Conservation (phyloP, 345 rosid species). For the Ricinus communis region DNA sequence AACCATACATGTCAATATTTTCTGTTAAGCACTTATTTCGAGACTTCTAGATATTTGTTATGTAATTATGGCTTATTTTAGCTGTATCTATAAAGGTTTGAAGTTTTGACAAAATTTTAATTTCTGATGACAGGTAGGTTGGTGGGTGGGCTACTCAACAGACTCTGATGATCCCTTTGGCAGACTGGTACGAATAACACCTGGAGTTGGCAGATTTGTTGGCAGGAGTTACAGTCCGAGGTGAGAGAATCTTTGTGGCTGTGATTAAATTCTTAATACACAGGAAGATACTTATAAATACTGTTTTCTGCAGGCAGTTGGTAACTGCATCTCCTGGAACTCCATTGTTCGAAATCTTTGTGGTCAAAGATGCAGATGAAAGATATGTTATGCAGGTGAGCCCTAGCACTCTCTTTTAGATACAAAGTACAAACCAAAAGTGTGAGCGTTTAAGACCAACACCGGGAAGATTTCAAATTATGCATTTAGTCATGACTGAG, state of each 20-base stretch:
- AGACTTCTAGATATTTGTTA: background rate
- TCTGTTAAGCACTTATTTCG: background rate
- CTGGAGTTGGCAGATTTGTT: conserved; percentile 84
- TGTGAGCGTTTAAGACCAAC: background rate
- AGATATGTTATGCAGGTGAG: conserved; percentile 78
- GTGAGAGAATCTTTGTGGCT: conserved; percentile 38
- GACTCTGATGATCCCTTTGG: conserved; percentile 88
- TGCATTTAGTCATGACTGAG: background rate
- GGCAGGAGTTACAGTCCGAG: conserved; percentile 87
- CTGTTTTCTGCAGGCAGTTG: conserved; percentile 70
- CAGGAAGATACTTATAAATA: conserved; percentile 18
- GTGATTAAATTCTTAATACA: conserved; percentile 10
- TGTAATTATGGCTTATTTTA: background rate
- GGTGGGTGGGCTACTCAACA: conserved; percentile 94
- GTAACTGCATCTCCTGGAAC: conserved; percentile 76
- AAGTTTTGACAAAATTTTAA: conserved; percentile 11
- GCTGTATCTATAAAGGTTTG: background rate
- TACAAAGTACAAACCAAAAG: background rate
- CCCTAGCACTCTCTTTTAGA: background rate
- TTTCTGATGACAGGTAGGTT: conserved; percentile 67
- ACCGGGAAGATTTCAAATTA: background rate
- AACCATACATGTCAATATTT: background rate
- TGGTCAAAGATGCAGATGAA: conserved; percentile 67
- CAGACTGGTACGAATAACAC: conserved; percentile 72
- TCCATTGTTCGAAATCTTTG: conserved; percentile 90